Base-by-base conservation (phyloP, 2,329 filamentous ascomycete genomes). In the Fusarium ambrosium region DNA sequence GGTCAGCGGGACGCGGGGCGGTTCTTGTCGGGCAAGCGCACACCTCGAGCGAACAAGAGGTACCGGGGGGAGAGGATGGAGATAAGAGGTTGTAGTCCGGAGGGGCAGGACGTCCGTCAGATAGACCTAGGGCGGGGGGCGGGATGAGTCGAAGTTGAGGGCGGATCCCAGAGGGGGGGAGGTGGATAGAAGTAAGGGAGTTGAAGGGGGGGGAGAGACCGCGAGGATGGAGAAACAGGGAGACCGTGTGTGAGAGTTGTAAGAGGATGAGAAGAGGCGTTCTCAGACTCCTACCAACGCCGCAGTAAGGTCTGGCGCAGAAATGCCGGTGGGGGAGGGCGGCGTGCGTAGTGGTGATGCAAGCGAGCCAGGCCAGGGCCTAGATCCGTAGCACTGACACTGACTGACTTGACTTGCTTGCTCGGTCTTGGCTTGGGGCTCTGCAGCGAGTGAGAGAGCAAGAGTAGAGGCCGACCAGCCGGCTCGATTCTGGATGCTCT, bases 311-410 rank as follows among this genome's bases (percentile, higher is more conserved):
- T 41, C 73, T 64, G 72, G 63, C 73, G 62, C 65, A 68, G 71
- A 79, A 79, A 79, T 78, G 76, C 76, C 77, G 77, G 77, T 75
- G 77, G 77, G 74, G 77, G 74, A 70, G 71, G 64, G 67, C 66
- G 75, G 73, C 75, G 77, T 77, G 77, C 73, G 75, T 78, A 68
- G 77, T 79, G 77, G 77, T 79, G 77, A 79, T 78, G 77, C 77
- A 79, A 79, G 77, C 77, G 76, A 77, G 77, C 77, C 68, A 77
- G 75, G 67, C 73, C 72, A 79, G 76, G 77, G 77, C 77, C 77
- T 79, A 78, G 77, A 79, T 79, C 74, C 73, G 76, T 74, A 64
- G 61, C 66, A 79, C 74, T 76, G 71, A 70, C 74, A 70, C 70
- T 69, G 68, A 69, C 68, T 66, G 39, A 43, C n/a, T 43, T 43